These are phyloP conservation scores for Tylopilus plumbeoviolaceoides DNA, from an alignment of 768 basidiomycete species.

Conservation along the genomic window DNA sequence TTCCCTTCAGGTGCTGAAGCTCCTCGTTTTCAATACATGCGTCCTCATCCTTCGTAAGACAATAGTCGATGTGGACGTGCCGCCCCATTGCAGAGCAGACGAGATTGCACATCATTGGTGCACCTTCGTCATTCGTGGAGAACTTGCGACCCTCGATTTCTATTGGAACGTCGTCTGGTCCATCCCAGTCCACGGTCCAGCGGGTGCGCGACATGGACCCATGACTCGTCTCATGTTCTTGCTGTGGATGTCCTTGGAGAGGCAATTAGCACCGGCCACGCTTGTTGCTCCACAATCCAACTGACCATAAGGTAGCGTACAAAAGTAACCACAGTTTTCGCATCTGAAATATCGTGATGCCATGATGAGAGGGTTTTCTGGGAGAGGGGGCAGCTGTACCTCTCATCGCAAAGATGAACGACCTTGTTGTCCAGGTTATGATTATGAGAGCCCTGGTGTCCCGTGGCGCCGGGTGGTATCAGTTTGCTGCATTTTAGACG, in stretches of 20 bases:
- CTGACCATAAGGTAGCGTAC: constrained; percentile 51
- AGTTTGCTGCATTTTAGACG: constrained; percentile 25
- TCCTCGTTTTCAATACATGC: constrained; percentile 40
- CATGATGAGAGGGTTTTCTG: background rate
- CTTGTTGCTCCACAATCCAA: accelerated
- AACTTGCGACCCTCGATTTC: constrained; percentile 57
- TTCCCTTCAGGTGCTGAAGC: constrained; percentile 39
- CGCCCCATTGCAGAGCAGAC: constrained; percentile 53
- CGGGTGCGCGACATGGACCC: constrained; percentile 58
- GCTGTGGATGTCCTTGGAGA: constrained; percentile 49
- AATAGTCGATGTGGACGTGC: constrained; percentile 55
- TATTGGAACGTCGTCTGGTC: constrained; percentile 42
- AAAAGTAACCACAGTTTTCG: constrained; percentile 54
- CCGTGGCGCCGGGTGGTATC: constrained; percentile 39
- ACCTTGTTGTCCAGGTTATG: constrained; percentile 43
- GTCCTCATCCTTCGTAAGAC: constrained; percentile 36
- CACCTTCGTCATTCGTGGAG: constrained; percentile 50
- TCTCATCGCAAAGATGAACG: constrained; percentile 53
- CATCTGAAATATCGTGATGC: constrained; percentile 34
- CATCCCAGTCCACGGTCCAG: constrained; percentile 48
- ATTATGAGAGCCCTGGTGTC: constrained; percentile 46
- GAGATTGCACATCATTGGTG: constrained; percentile 61
- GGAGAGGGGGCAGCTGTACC: constrained; percentile 25
- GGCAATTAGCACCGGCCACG: background rate
- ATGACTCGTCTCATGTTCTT: constrained; percentile 59